Evolutionary conservation across 1,139 yeast species (phyloP).

Genomic region (Hansenula sp.): DNA sequence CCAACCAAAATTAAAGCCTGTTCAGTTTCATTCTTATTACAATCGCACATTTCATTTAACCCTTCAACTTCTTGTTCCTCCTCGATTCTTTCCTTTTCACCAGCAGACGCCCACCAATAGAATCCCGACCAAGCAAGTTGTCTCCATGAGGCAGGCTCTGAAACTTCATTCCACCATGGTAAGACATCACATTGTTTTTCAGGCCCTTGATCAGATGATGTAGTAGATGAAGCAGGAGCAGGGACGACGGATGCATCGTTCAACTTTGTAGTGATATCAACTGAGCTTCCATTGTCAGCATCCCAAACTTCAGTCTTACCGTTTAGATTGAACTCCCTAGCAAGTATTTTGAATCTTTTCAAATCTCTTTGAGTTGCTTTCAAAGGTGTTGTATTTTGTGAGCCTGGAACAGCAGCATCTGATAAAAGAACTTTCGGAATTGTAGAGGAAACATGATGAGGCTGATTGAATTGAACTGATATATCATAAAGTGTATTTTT

Average conservation of each 20-base stretch:
- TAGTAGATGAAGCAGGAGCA: too few species aligned
- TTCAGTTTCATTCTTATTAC: slow-evolving; percentile 26
- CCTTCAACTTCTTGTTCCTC: slow-evolving; percentile 28
- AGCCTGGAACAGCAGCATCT: slow-evolving; percentile 12
- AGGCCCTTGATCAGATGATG: too few species aligned
- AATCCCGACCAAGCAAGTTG: slow-evolving; percentile 70
- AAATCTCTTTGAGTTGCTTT: slow-evolving; percentile 36
- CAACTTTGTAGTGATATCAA: slow-evolving; percentile 8
- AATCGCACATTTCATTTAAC: slow-evolving; percentile 22
- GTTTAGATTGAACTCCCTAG: slow-evolving; percentile 27
- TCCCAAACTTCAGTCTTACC: slow-evolving; percentile 14
- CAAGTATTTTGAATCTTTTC: slow-evolving; percentile 27
- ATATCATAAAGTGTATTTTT: slow-evolving; percentile 55
- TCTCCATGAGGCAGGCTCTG: slow-evolving; percentile 57
- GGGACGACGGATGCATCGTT: too few species aligned
- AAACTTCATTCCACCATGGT: slow-evolving; percentile 42
- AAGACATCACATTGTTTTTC: slow-evolving; percentile 28
- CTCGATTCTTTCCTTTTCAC: slow-evolving; percentile 45
- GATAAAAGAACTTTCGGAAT: slow-evolving; percentile 24
- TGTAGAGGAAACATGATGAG: slow-evolving; percentile 21
- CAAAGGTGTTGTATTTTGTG: slow-evolving; percentile 15
- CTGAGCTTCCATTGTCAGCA: slow-evolving; percentile 13
- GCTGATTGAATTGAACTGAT: slow-evolving; percentile 33
- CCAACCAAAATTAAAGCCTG: slow-evolving; percentile 40
- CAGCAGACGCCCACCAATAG: slow-evolving; percentile 86